These are phyloP conservation scores for Podaxis sp. DNA, from an alignment of 768 basidiomycete genomes.

Conservation along the genomic window DNA sequence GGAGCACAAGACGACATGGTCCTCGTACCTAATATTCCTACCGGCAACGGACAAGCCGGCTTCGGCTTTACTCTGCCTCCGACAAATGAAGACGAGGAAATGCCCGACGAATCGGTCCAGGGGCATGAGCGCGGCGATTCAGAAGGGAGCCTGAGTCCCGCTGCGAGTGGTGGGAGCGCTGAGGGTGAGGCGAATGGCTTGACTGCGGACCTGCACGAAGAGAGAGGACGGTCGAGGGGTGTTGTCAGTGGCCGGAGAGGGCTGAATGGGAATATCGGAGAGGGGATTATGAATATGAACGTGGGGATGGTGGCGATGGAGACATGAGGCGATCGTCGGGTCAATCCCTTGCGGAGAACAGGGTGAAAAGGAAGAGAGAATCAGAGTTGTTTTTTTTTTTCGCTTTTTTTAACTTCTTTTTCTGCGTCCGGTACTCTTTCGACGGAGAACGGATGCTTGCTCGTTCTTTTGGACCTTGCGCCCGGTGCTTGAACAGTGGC, in stretches of 20 bases:
- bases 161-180: conserved; percentile 6
- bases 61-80: conserved; percentile 13
- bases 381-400: background rate
- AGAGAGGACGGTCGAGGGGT: conserved; percentile 22
- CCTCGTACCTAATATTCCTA: conserved; percentile 3
- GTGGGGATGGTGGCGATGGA: conserved; percentile 23
- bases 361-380: background rate
- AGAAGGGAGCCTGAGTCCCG: conserved; percentile 3
- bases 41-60: background rate
- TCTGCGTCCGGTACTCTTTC: background rate
- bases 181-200: conserved; percentile 5
- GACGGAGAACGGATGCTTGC: background rate
- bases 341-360: background rate
- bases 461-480: background rate
- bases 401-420: background rate
- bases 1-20: conserved; percentile 10
- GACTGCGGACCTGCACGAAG: conserved; percentile 13
- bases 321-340: conserved; percentile 14
- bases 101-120: conserved; percentile 16
- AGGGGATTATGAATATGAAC: conserved; percentile 15
- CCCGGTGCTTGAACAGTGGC: background rate
- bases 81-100: conserved; percentile 21
- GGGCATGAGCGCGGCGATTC: conserved; percentile 8
- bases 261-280: background rate
- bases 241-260: conserved; percentile 16